phyloP scores from a whole-genome alignment of 108 stramenopile species.

The Schizochytrium sp. region DNA sequence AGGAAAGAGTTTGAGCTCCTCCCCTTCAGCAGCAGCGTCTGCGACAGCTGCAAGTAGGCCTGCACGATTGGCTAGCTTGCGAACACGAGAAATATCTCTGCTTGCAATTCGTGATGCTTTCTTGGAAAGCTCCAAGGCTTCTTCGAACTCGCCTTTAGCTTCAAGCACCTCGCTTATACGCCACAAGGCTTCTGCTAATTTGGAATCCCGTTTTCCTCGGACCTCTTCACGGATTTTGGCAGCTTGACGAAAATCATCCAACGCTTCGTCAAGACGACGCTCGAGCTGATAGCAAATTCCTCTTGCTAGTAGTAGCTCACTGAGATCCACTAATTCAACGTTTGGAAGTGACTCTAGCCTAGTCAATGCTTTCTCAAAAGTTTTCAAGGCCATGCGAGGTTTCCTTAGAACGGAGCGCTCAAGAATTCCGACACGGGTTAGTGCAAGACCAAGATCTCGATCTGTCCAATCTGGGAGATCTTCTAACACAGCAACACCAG shows the following conservation, averaged over 20 bases:
- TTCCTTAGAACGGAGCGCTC: neutral
- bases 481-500: neutral
- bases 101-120: neutral
- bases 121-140: neutral
- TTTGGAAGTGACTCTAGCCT: too few relatives aligned
- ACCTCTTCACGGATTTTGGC: neutral
- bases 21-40: neutral
- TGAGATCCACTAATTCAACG: neutral
- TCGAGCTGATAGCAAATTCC: neutral
- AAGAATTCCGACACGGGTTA: neutral
- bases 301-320: neutral
- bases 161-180: slow-evolving; percentile 5
- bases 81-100: neutral
- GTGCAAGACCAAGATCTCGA: neutral
- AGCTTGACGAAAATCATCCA: neutral
- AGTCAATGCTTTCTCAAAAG: neutral
- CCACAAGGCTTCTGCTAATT: neutral
- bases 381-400: neutral
- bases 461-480: neutral
- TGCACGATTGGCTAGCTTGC: neutral
- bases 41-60: neutral
- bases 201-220: slow-evolving; percentile 5
- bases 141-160: neutral
- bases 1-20: neutral
- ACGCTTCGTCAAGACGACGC: neutral